phyloP scores from a whole-genome alignment of 1,284 basidiomycete genomes.

The Cronartium quercuum region DNA sequence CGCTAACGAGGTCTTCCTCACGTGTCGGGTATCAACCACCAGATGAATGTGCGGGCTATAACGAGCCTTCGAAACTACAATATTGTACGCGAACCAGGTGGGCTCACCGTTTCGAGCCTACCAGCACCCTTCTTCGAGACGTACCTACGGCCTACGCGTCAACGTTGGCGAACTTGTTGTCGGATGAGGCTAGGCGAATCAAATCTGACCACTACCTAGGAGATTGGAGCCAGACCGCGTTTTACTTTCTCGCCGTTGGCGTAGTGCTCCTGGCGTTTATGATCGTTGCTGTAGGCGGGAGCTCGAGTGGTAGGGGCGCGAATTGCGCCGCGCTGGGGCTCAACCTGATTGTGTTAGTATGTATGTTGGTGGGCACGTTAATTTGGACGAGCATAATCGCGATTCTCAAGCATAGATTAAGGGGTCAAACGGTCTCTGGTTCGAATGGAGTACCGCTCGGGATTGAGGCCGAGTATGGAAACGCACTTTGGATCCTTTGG shows the following conservation, averaged over 20 bases:
- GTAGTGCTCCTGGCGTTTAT: slow-evolving; percentile 4
- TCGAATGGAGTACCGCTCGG: not conserved
- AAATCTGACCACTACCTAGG: slow-evolving; percentile 7
- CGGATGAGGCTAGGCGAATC: not conserved
- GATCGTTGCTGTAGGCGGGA: not conserved
- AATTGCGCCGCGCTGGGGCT: not conserved
- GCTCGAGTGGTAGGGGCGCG: not conserved
- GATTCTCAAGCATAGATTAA: slow-evolving; percentile 22
- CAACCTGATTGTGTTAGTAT: slow-evolving; percentile 15
- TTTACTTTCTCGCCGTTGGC: slow-evolving; percentile 33
- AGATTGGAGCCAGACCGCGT: slow-evolving; percentile 6
- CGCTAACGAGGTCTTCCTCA: not conserved
- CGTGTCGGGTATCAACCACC: not conserved
- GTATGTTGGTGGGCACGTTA: slow-evolving; percentile 11
- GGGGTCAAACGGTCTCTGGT: not conserved
- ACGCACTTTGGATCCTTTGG: slow-evolving; percentile 31
- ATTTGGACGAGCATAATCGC: slow-evolving; percentile 30
- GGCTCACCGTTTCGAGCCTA: slow-evolving; percentile 16
- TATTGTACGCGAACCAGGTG: slow-evolving; percentile 18
- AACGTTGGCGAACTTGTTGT: not conserved
- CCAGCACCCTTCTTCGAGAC: slow-evolving; percentile 5
- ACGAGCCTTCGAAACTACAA: slow-evolving; percentile 16
- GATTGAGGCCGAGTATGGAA: slow-evolving; percentile 17
- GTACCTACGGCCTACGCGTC: not conserved
- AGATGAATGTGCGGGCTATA: slow-evolving; percentile 26